Evolutionary conservation across 2,329 filamentous ascomycete genomes (phyloP), one percentile per base, ranked within the genome.

Genomic region (Fusarium siculi): DNA sequence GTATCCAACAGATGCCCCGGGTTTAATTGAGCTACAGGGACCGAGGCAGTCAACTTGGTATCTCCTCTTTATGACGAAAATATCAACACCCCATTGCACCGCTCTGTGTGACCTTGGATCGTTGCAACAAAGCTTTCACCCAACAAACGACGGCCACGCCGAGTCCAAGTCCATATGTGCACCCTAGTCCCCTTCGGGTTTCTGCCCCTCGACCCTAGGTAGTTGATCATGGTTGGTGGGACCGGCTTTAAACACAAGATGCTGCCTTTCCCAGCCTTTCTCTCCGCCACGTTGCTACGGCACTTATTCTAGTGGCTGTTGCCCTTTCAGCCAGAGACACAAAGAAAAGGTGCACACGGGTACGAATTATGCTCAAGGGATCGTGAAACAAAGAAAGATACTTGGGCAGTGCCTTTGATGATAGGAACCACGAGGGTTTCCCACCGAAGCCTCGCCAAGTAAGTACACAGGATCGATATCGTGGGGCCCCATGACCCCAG

Each of bases 201-300:
- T 63, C 53, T 63, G 42, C 57, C 57, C 53, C 46, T 68, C 39
- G 49, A 44, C 42, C 55, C 59, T 28, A 7, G 44, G 25, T 60
- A 46, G 57, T 46, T 69, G 49, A 54, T 72, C 34, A 60, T 61
- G 64, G 60, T 28, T 64, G 64, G 72, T 72, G 73, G 72, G 67
- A 62, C 66, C 70, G 65, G 63, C 65, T 70, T 64, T 55, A 63
- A 58, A 50, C 56, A 64, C 53, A 60, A 56, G 54, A 52, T 57
- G 61, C 76, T 76, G 60, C 74, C 70, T 76, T 77, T 79, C 74
- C 66, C 62, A 71, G 72, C 63, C 73, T 54, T 44, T 70, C 62
- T 65, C 68, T 72, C 67, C 68, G 73, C 70, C 75, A 79, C 77
- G 75, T 80, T 76, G 79, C 67, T 69, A 77, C 70, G 58, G 68